Conservation (phyloP, 257 asterid species). For the Nicotiana benthamiana region DNA sequence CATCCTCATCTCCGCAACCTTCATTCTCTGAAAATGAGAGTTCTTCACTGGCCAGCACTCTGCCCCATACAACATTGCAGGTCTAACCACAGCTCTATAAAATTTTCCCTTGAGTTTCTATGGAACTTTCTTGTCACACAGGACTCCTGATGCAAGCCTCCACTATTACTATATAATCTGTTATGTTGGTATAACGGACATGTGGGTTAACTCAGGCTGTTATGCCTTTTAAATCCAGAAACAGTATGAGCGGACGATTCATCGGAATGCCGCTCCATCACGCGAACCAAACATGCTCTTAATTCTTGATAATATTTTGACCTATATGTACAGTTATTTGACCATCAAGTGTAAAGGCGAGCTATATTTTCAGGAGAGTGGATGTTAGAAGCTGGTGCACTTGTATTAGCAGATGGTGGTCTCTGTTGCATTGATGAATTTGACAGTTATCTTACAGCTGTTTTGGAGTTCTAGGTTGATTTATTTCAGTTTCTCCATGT, state of each 20-base stretch:
- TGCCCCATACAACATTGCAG: no score
- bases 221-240: not conserved
- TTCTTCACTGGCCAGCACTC: no score
- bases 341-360: not conserved
- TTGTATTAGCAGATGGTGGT: constrained; percentile 98
- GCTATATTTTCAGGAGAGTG: constrained; percentile 67
- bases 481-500: not conserved
- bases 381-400: constrained; percentile 99
- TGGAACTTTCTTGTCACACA: no score
- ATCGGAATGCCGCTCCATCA: not conserved
- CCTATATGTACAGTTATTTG: not conserved
- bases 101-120: no score
- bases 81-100: no score
- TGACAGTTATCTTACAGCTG: constrained; percentile 55
- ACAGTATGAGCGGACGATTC: not conserved
- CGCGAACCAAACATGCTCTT: not conserved
- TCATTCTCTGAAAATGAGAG: no score
- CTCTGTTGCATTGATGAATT: constrained; percentile 98
- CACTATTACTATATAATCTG: no score
- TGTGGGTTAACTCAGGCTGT: not conserved
- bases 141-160: no score
- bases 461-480: not conserved
- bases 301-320: not conserved
- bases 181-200: not conserved
- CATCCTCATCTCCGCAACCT: no score